Base-by-base conservation (phyloP, 192 early-diverging fungal species). In the Allomyces javanicus region DNA sequence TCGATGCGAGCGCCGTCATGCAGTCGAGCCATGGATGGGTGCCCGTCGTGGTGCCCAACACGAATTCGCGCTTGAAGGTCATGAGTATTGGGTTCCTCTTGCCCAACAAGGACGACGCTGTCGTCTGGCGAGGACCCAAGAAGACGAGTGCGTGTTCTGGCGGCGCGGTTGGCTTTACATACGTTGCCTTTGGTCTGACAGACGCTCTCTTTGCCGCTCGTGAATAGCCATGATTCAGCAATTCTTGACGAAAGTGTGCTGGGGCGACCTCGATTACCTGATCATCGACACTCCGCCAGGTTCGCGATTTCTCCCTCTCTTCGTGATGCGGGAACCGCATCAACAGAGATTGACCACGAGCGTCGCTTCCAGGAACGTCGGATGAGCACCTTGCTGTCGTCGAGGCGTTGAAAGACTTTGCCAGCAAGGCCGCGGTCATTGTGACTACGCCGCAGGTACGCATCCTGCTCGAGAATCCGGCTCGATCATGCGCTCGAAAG, bases 111-210 rank as follows among this genome's bases (percentile, higher is more conserved):
- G 85, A 95, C 69, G 86, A 94, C 67, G 91, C 96, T 24, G 91
- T 99, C 17, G 91, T 99, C 24, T 99, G 96, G 96, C 82, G 94
- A 45, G 96, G 96, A 3, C 92, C 96, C 33, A 99, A 99, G 72
- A 99, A 99, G 82, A 96, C 88, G 75, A 89, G 88, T 87, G 77
- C 33, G 71, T 61, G 25, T 1, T 40, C 1, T 63, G 62, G n/a
- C 33, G 24, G 72, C 21, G 3, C 14, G 23, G 73, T 74, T 40
- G 19, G 24, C 74, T 58, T 22, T 12, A n/a, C n/a, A 40, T 65
- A 10, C n/a, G 62, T 25, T 61, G 19, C 62, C 25, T 75, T 21
- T 62, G 9, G 40, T 14, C 11, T 75, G 55, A n/a, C n/a, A n/a
- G n/a, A n/a, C 21, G 22, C 43, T 17, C 23, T 44, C 14, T 63